These are phyloP conservation scores for Talaromyces verruculosus DNA, from an alignment of 2,329 filamentous ascomycete species.

Conservation along the genomic window DNA sequence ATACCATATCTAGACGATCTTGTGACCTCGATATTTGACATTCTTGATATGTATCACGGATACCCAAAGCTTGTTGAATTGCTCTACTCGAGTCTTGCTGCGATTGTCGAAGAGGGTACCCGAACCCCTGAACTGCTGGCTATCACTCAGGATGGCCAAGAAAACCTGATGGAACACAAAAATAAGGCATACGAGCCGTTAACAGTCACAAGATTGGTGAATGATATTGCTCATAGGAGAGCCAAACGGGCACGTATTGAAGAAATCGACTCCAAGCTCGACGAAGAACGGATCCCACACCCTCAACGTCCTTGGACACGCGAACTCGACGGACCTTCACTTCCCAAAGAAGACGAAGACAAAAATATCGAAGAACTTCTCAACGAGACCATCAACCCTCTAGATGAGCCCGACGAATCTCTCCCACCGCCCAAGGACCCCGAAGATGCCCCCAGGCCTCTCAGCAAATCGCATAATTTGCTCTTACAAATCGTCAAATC, in stretches of 20 bases:
- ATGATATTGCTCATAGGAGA: slow-evolving; percentile 37
- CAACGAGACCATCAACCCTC: slow-evolving; percentile 4
- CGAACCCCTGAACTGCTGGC: slow-evolving; percentile 53
- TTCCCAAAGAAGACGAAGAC: slow-evolving; percentile 28
- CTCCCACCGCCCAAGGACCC: slow-evolving; percentile 47
- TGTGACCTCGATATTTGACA: slow-evolving; percentile 84
- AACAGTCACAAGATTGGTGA: slow-evolving; percentile 35
- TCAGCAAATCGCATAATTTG: slow-evolving; percentile 75
- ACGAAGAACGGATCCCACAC: slow-evolving; percentile 29
- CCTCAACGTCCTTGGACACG: slow-evolving; percentile 37
- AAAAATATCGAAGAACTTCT: slow-evolving; percentile 27
- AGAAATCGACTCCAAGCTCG: slow-evolving; percentile 28
- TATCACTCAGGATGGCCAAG: slow-evolving; percentile 38
- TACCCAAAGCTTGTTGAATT: slow-evolving; percentile 83
- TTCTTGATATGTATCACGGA: slow-evolving; percentile 92
- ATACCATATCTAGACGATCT: slow-evolving; percentile 91
- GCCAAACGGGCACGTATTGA: slow-evolving; percentile 30
- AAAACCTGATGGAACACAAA: slow-evolving; percentile 28
- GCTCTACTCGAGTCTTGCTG: slow-evolving; percentile 77
- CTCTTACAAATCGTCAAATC: slow-evolving; percentile 78
- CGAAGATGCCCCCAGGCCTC: slow-evolving; percentile 59
- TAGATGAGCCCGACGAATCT: slow-evolving; percentile 34
- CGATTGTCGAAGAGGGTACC: slow-evolving; percentile 79
- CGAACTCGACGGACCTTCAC: slow-evolving; percentile 28
- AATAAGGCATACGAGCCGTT: slow-evolving; percentile 35